Percentiles rank a stretch among this genome's conserved stretches.
Conservation (phyloP, 2,329 filamentous ascomycete genomes). For the Phaeosphaeriaceae sp. region DNA sequence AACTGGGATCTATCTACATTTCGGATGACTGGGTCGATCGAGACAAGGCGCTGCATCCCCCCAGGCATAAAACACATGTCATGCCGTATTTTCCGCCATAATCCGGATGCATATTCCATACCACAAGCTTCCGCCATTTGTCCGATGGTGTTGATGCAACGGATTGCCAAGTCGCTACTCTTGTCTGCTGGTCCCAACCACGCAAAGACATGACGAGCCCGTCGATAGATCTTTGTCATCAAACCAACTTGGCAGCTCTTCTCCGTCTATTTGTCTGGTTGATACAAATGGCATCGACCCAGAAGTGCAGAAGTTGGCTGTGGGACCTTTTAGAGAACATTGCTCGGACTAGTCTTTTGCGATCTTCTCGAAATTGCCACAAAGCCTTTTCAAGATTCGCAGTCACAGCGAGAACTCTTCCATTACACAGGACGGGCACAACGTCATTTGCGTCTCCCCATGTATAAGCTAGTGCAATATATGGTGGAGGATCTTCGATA, state of each 20-base stretch:
- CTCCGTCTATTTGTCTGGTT: slow-evolving; percentile 10
- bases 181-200: slow-evolving; percentile 16
- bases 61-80: not conserved
- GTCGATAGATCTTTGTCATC: slow-evolving; percentile 17
- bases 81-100: slow-evolving; percentile 9
- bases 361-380: not conserved
- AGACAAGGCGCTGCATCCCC: not conserved
- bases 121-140: slow-evolving; percentile 14
- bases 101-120: slow-evolving; percentile 2
- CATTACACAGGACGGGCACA: too few relatives aligned
- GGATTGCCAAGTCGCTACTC: slow-evolving; percentile 8
- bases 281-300: too few relatives aligned
- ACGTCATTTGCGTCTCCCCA: not conserved
- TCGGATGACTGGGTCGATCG: not conserved
- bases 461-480: not conserved
- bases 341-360: not conserved
- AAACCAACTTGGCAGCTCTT: slow-evolving; percentile 17
- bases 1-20: not conserved
- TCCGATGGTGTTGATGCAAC: slow-evolving; percentile 17
- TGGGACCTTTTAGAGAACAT: too few relatives aligned
- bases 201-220: slow-evolving; percentile 5
- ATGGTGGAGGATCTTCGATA: not conserved
- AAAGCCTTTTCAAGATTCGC: too few relatives aligned
- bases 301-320: too few relatives aligned
- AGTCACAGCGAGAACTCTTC: not conserved